phyloP scores from a whole-genome alignment of 2,329 filamentous ascomycete genomes.

The Truncatella angustata region DNA sequence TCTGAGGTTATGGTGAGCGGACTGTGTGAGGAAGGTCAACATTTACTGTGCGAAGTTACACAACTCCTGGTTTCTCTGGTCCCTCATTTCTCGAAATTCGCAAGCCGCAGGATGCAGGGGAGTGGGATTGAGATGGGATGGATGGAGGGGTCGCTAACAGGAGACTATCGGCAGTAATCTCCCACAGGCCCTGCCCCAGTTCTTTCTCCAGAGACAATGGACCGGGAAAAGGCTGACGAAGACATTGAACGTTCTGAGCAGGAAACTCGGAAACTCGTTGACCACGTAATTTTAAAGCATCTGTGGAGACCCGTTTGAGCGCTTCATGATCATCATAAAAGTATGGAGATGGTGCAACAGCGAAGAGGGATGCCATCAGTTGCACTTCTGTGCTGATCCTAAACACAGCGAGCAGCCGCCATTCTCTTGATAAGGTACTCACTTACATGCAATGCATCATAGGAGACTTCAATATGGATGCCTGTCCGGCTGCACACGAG shows the following conservation, averaged over 20 bases:
- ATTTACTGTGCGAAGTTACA: background rate
- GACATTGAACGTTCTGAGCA: too few species aligned
- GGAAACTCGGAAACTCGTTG: too few species aligned
- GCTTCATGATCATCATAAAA: too few species aligned
- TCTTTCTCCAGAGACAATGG: background rate
- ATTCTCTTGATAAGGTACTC: background rate
- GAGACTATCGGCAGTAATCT: constrained; percentile 10
- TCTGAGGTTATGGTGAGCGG: too few species aligned
- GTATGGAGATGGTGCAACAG: too few species aligned
- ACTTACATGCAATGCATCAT: too few species aligned
- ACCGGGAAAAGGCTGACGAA: too few species aligned
- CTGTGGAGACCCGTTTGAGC: too few species aligned
- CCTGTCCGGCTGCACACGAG: too few species aligned
- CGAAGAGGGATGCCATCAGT: too few species aligned
- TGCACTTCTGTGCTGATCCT: background rate
- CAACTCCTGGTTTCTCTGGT: background rate
- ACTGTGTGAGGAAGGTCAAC: background rate
- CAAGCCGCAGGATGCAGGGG: background rate
- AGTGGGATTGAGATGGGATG: constrained; percentile 1
- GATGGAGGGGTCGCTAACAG: constrained; percentile 5
- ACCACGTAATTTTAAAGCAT: too few species aligned
- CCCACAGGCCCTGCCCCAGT: constrained; percentile 6
- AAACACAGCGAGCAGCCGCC: background rate
- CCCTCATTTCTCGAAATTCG: background rate
- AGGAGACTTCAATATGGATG: too few species aligned